phyloP scores from a whole-genome alignment of 192 early-diverging fungal genomes.

The Geosiphon pyriformis region DNA sequence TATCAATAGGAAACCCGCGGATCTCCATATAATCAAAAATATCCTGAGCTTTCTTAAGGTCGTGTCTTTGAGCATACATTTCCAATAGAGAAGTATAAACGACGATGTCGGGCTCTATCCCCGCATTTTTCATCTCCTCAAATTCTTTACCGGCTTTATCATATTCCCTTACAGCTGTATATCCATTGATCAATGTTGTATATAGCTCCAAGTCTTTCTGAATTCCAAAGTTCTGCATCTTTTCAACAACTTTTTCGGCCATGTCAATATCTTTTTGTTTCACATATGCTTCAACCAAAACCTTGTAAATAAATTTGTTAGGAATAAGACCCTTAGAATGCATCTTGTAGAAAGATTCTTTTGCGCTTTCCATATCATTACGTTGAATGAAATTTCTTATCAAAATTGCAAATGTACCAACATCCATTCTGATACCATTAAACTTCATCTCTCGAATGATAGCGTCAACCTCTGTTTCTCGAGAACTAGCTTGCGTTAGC shows the following conservation, averaged over 20 bases:
- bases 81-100: conserved; percentile 20
- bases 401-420: conserved; percentile 14
- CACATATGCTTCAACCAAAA: conserved; percentile 11
- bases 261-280: conserved; percentile 7
- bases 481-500: background rate
- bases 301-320: conserved; percentile 15
- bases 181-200: conserved; percentile 21
- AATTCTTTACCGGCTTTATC: background rate
- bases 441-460: conserved; percentile 11
- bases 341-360: conserved; percentile 16
- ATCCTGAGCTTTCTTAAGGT: conserved; percentile 6
- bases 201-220: conserved; percentile 7
- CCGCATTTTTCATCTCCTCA: conserved; percentile 13
- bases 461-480: background rate
- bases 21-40: conserved; percentile 16
- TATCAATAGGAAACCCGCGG: conserved; percentile 14
- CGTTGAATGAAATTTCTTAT: conserved; percentile 10
- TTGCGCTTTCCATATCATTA: conserved; percentile 13
- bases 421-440: background rate
- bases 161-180: conserved; percentile 1
- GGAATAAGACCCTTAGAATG: background rate
- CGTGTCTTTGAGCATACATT: conserved; percentile 10
- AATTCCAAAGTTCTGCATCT: conserved; percentile 3
- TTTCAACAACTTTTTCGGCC: background rate
- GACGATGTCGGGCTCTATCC: background rate